These are phyloP conservation scores for Gynochthodes officinalis DNA, from an alignment of 257 asterid species.

Conservation along the genomic window DNA sequence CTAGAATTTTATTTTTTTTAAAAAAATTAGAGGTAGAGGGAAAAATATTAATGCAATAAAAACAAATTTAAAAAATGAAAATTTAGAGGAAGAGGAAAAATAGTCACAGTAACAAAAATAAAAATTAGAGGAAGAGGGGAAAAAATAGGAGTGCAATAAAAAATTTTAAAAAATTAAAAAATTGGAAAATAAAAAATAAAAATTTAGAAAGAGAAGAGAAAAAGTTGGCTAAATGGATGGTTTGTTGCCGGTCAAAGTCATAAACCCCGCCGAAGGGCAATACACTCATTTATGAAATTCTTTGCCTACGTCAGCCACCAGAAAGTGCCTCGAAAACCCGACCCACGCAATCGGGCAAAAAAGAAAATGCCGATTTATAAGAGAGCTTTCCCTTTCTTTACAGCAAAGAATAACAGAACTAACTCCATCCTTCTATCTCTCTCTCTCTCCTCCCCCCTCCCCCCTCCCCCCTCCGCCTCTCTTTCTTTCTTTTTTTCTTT, in stretches of 20 bases:
- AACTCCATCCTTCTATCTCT: conserved; percentile 8
- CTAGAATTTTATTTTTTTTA: too few species aligned
- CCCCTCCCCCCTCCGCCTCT: too few species aligned
- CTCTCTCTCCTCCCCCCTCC: too few species aligned
- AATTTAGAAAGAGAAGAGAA: conserved; percentile 32
- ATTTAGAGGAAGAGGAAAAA: too few species aligned
- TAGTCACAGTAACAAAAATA: too few species aligned
- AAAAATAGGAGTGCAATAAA: too few species aligned
- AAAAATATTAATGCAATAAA: too few species aligned
- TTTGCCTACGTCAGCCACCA: conserved; percentile 11
- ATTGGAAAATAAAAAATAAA: not conserved
- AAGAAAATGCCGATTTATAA: not conserved
- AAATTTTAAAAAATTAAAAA: not conserved
- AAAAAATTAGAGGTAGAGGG: too few species aligned
- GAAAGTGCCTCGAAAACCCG: conserved; percentile 19
- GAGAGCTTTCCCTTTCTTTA: conserved; percentile 8
- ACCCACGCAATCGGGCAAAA: not conserved
- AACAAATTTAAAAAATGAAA: too few species aligned
- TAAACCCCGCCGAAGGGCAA: conserved; percentile 25
- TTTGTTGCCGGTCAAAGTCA: conserved; percentile 46
- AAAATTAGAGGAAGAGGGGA: too few species aligned
- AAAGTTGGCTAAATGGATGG: conserved; percentile 46
- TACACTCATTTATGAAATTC: not conserved
- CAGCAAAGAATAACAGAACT: conserved; percentile 17
- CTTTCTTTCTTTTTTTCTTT: conserved; percentile 11